These are phyloP conservation scores for Trichocladium antarcticum DNA, from an alignment of 495 filamentous ascomycete species.

Conservation along the genomic window DNA sequence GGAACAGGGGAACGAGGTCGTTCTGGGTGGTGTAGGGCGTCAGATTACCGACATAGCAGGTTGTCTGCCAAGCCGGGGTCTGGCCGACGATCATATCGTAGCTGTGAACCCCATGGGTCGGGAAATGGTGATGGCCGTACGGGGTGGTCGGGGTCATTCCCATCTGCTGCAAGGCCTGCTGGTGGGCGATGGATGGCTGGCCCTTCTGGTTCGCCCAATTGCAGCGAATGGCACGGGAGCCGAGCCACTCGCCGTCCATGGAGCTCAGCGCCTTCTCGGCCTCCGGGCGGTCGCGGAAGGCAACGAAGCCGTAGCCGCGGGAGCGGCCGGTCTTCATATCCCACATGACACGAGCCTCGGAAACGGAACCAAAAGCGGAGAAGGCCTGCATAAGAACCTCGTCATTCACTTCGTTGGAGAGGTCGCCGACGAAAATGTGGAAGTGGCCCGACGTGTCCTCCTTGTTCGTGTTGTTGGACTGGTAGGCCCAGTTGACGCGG, in stretches of 20 bases:
- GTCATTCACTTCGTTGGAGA: constrained; percentile 98
- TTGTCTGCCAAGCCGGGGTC: constrained; percentile 98
- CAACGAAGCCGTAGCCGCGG: constrained; percentile 95
- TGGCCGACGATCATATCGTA: constrained; percentile 96
- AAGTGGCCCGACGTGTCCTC: constrained; percentile 98
- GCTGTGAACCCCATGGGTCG: constrained; percentile 89
- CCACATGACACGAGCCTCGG: constrained; percentile 99
- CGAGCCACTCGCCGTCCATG: constrained; percentile 99
- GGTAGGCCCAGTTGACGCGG: constrained; percentile 98
- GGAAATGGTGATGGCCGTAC: constrained; percentile 96
- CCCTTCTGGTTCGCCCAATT: constrained; percentile 99
- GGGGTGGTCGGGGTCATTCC: constrained; percentile 97
- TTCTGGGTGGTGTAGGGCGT: constrained; percentile 96
- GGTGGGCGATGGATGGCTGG: constrained; percentile 94
- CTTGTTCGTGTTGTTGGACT: constrained; percentile 88
- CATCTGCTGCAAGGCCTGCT: constrained; percentile 93
- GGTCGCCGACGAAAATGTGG: constrained; percentile 97
- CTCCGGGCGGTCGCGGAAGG: constrained; percentile 87
- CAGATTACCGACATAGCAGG: constrained; percentile 94
- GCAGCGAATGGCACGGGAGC: constrained; percentile 94
- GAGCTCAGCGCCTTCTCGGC: constrained; percentile 92
- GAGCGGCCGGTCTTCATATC: constrained; percentile 99
- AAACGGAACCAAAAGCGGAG: constrained; percentile 90
- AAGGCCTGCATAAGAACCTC: constrained; percentile 92
- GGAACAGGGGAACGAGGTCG: constrained; percentile 90